Evolutionary conservation across 2,329 filamentous ascomycete genomes (phyloP), one percentile per base, ranked within the genome.

Genomic region (Penicillium sp.): DNA sequence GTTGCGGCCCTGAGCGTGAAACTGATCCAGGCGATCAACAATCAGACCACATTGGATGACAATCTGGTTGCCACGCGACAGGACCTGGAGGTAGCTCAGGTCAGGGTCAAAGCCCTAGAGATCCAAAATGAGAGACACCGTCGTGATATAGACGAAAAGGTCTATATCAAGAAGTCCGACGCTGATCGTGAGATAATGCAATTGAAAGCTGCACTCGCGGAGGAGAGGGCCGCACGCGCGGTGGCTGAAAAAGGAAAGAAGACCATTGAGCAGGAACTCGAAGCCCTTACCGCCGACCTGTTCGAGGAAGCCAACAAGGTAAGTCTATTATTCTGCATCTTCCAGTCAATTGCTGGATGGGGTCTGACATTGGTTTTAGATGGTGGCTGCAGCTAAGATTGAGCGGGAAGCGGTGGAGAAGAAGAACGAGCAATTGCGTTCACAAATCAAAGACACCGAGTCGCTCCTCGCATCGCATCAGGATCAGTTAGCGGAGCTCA

Each of bases 251-350:
- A 82, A 67, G 88, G 89, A 48, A 95, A 93, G 76, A 88, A 87
- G 69, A 84, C 84, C 55, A 95, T 96, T 27, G 93, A 98, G 68
- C 84, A 87, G 59, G 93, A 98, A 70, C 75, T 98, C 40, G 93
- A 97, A 72, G 88, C 83, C 45, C 72, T 98, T 56, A 97, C 93
- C 0, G 84, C 89, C 1, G 90, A 89, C 25, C 79, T 98, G n/a
- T 98, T 98, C 56, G 90, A 97, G 66, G 92, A 98, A 75, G 93
- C 93, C 43, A 97, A 98, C 74, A 91, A 87, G 71, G 81, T 84
- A 67, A 52, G 72, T 46, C 4, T 23, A n/a, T 6, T 29, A 12
- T 13, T 6, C 9, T 10, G 20, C 28, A 27, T 39, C 2, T 35
- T 12, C 8, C 27, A 25, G 24, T 33, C 5, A 9, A 33, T 23